Conservation (phyloP, 2,329 filamentous ascomycete genomes). For the Scedosporium minutisporum region DNA sequence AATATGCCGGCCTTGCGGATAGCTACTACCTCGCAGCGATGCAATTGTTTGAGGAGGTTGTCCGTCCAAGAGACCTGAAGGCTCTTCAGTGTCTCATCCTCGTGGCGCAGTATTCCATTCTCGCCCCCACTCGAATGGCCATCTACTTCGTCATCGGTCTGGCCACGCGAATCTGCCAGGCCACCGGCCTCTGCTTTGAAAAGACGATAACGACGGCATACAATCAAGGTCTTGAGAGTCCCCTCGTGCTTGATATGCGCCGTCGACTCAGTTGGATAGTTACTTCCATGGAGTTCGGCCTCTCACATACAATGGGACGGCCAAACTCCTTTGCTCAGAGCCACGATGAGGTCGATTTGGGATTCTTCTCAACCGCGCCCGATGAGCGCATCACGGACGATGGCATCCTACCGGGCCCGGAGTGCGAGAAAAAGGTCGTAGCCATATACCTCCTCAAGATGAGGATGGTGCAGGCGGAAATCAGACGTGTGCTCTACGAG, state of each 20-base stretch:
- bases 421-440: conserved; percentile 74
- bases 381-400: conserved; percentile 73
- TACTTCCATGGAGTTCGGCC: conserved; percentile 76
- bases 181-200: conserved; percentile 79
- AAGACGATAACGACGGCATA: conserved; percentile 66
- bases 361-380: conserved; percentile 72
- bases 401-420: conserved; percentile 63
- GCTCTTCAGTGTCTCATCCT: conserved; percentile 84
- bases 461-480: conserved; percentile 79
- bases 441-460: conserved; percentile 92
- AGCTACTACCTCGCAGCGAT: conserved; percentile 91
- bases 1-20: conserved; percentile 88
- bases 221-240: conserved; percentile 51
- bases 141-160: conserved; percentile 90
- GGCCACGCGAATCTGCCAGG: conserved; percentile 78
- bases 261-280: conserved; percentile 83
- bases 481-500: conserved; percentile 76
- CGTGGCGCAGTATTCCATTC: conserved; percentile 81
- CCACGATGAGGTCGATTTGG: conserved; percentile 74
- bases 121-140: conserved; percentile 85
- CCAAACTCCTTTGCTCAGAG: conserved; percentile 77
- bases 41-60: conserved; percentile 69
- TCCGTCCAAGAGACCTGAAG: conserved; percentile 80
- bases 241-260: conserved; percentile 78
- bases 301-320: conserved; percentile 80